Base-by-base conservation (phyloP, 1,284 basidiomycete species). In the Ceratobasidium sp. region DNA sequence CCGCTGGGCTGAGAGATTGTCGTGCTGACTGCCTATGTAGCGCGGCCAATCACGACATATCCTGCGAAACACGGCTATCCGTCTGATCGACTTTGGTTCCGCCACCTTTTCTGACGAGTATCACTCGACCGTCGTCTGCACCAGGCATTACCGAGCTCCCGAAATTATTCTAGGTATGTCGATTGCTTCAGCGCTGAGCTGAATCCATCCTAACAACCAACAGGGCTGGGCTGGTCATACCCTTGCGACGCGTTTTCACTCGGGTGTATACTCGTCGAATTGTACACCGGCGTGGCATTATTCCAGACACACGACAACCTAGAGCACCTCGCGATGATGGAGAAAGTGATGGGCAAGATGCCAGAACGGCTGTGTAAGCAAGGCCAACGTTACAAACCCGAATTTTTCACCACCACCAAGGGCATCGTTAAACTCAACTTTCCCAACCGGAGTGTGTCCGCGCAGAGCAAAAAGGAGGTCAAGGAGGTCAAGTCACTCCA, bases 321-420 rank as follows among this genome's bases (percentile, higher is more conserved):
- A 12, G 97, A 99, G 79, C 97, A 99, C 80, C 88, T 99, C 7
- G 97, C 97, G 53, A 99, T 99, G 97, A 99, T 99, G 97, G 96
- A 99, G 81, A 90, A 92, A 76, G 97, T 99, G 42, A 96, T 99
- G 88, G 97, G 96, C 74, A 92, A 90, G 81, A 96, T 99, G 90
- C 95, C 96, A 0, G 88, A 91, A 56, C 87, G 90, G 4, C 95
- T 96, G 80, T 87, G 87, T 42, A 86, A 87, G 40, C 83, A 85
- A 75, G 92, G 87, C 36, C 86, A 86, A 72, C 87, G 88, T 73
- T 88, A 87, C 72, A 95, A 93, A 78, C 90, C 94, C 16, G 96
- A 98, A 78, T 98, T 92, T 80, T 98, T 99, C 84, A 61, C 69
- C 2, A 61, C 69, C 16, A 53, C 69, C 58, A 94, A 92, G 51